Base-by-base conservation (phyloP, 1,284 basidiomycete species). In the Trichosporon ovoides region DNA sequence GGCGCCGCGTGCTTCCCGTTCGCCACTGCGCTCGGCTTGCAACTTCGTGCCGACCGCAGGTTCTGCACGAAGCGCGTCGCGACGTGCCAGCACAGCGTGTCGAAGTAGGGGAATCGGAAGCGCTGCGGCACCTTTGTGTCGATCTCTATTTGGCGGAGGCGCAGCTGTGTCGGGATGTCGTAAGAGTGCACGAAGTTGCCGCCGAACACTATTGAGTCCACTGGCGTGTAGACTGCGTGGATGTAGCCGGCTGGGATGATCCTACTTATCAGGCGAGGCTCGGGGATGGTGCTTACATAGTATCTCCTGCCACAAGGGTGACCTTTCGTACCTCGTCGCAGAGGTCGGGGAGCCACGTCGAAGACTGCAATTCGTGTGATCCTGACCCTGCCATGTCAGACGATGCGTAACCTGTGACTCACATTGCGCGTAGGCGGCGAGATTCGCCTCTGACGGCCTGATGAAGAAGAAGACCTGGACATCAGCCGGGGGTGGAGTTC, bases 181-280 rank as follows among this genome's bases (percentile, higher is more conserved):
- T 50, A 61, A 84, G 91, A 92, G 76, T 97, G 93, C 51, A 97
- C 75, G 73, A 96, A 98, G 77, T 98, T 98, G 37, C 95, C 95
- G 3, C 95, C 95, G 70, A 98, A 94, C 0, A 98, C 95, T 38
- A 98, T 81, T 3, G 93, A 89, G 73, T 98, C 92, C 43, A 83
- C 77, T 0, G 95, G 94, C 0, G 94, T 98, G 74, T 90, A 87
- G 35, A 98, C 95, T 18, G 92, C 91, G 72, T 98, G 95, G 62
- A 98, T 96, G 88, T 95, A 98, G 0, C 95, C 95, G 0, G 91
- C 87, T 1, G 93, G 93, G 55, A 97, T 95, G 58, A 96, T 89
- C 77, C 80, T 81, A 33, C 34, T 10, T 13, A 50, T 52, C n/a
- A 55, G n/a, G n/a, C n/a, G n/a, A n/a, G n/a, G 57, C 46, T 14